Evolutionary conservation across 2,329 filamentous ascomycete genomes (phyloP).

Genomic region (Fusarium newnesense): DNA sequence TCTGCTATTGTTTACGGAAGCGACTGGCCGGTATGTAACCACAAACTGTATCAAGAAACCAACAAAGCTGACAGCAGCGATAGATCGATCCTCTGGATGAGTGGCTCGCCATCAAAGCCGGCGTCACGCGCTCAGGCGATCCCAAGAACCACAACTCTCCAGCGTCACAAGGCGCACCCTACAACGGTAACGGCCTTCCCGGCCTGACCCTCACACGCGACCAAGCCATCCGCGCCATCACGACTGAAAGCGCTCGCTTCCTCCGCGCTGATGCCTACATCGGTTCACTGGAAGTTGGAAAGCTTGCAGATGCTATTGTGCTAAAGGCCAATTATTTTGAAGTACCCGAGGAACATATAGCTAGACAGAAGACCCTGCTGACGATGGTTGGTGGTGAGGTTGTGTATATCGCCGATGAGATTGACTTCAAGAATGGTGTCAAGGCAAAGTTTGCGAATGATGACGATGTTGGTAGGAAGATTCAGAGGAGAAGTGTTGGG

Average conservation of each 20-base stretch:
- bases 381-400: constrained; percentile 39
- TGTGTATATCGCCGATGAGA: constrained; percentile 28
- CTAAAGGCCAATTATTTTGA: constrained; percentile 33
- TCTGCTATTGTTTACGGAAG: constrained; percentile 24
- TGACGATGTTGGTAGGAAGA: neutral
- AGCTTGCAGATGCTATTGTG: constrained; percentile 35
- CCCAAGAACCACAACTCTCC: constrained; percentile 33
- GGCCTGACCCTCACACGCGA: constrained; percentile 17
- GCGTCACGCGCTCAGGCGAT: constrained; percentile 32
- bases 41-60: accelerated
- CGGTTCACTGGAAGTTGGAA: constrained; percentile 35
- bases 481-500: neutral
- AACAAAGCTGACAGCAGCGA: accelerated
- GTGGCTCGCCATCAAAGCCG: constrained; percentile 34
- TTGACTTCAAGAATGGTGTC: constrained; percentile 17
- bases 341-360: constrained; percentile 23
- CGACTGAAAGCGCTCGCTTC: constrained; percentile 23
- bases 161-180: constrained; percentile 22
- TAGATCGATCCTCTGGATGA: constrained; percentile 37
- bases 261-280: constrained; percentile 27
- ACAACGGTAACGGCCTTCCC: constrained; percentile 11
- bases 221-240: constrained; percentile 17
- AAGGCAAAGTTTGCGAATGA: constrained; percentile 24
- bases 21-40: constrained; percentile 33
- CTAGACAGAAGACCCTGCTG: constrained; percentile 30